Conservation (phyloP, 805 yeast genomes). For the Ogataea minuta region DNA sequence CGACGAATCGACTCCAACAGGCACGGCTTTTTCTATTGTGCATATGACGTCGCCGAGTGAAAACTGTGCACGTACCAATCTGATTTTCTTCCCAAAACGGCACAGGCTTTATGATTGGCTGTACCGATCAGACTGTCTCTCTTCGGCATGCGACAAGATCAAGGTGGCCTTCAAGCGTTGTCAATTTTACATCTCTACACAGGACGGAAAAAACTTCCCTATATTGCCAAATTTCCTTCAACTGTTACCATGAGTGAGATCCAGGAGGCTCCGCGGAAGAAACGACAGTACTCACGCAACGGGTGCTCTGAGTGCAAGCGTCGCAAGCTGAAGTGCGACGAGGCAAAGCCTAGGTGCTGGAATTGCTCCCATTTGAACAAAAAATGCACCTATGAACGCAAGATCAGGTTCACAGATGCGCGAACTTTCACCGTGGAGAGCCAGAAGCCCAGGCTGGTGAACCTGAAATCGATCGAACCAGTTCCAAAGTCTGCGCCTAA, state of each 20-base stretch:
- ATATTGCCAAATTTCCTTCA: not conserved
- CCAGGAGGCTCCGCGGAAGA: conserved; percentile 27
- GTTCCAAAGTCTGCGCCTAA: not conserved
- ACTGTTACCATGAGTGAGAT: conserved; percentile 4
- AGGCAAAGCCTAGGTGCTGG: conserved; percentile 39
- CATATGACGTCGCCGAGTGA: no score
- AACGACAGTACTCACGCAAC: conserved; percentile 42
- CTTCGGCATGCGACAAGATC: no score
- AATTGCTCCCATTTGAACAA: conserved; percentile 39
- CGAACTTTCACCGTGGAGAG: conserved; percentile 29
- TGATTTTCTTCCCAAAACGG: no score
- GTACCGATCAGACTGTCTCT: no score
- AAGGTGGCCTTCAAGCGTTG: no score
- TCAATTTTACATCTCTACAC: conserved; percentile 4
- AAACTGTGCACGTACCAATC: no score
- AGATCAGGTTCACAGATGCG: conserved; percentile 33
- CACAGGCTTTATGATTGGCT: no score
- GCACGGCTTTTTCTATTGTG: no score
- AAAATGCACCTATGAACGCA: conserved; percentile 37
- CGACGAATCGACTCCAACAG: conserved; percentile 2
- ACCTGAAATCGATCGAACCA: conserved; percentile 17
- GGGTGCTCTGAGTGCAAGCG: conserved; percentile 48
- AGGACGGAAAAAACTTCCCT: conserved; percentile 11
- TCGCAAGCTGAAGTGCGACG: conserved; percentile 43
- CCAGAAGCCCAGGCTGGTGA: conserved; percentile 12